phyloP scores from a whole-genome alignment of 176 grass and related monocot species.

The Aegilops speltoides region DNA sequence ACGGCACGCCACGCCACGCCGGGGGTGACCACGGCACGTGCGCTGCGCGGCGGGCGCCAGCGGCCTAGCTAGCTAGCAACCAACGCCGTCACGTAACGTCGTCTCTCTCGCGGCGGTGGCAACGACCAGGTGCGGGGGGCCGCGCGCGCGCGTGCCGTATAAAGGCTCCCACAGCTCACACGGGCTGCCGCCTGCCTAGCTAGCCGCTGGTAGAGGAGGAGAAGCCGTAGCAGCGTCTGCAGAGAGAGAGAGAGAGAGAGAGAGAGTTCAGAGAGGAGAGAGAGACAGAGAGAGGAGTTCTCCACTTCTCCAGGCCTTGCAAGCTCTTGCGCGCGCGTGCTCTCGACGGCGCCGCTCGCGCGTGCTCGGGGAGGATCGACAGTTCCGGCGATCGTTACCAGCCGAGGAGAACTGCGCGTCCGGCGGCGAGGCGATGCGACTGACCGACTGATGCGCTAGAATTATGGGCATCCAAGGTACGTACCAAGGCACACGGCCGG shows the following conservation, averaged over 20 bases:
- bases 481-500: neutral
- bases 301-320: neutral
- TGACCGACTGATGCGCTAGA: neutral
- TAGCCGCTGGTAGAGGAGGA: neutral
- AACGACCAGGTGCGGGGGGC: neutral
- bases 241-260: no score
- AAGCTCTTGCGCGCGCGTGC: neutral
- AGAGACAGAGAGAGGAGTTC: neutral
- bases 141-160: constrained; percentile 28
- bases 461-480: constrained; percentile 84
- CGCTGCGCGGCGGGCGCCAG: constrained; percentile 14
- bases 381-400: neutral
- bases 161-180: constrained; percentile 22
- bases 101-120: neutral
- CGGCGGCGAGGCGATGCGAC: neutral
- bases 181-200: neutral
- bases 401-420: neutral
- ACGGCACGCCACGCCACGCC: neutral
- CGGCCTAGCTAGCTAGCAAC: neutral
- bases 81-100: constrained; percentile 5
- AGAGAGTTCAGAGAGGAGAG: neutral
- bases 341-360: neutral
- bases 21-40: constrained; percentile 30
- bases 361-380: neutral
- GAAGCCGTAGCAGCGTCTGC: neutral